phyloP scores from a whole-genome alignment of 2,329 filamentous ascomycete species.

The Penicillium paneum region DNA sequence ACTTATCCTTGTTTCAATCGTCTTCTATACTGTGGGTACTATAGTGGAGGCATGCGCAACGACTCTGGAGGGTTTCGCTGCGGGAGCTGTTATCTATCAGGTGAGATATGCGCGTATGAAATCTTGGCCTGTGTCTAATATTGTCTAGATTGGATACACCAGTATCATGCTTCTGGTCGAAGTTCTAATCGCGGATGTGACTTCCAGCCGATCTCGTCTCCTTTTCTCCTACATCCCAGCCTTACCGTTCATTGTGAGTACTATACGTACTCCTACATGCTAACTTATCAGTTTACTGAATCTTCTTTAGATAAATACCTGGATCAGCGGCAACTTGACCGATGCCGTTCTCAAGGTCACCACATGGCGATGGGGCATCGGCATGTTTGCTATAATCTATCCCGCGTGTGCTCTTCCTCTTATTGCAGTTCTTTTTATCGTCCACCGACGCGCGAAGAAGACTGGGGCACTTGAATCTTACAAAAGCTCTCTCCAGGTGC shows the following conservation, averaged over 20 bases:
- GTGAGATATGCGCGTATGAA: conserved; percentile 12
- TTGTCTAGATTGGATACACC: conserved; percentile 56
- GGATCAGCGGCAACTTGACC: conserved; percentile 60
- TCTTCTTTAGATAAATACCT: conserved; percentile 53
- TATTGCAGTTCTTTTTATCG: conserved; percentile 51
- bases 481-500: conserved; percentile 44
- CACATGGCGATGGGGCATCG: conserved; percentile 61
- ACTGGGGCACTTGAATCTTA: conserved; percentile 48
- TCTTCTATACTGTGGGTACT: conserved; percentile 57
- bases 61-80: conserved; percentile 53
- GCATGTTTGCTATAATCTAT: conserved; percentile 63
- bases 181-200: conserved; percentile 63
- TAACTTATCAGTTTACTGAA: background rate
- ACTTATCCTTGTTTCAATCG: conserved; percentile 53
- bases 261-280: too few relatives aligned
- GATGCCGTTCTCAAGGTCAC: conserved; percentile 49
- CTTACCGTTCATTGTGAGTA: conserved; percentile 51
- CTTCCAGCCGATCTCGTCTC: conserved; percentile 60
- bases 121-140: background rate
- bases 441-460: conserved; percentile 53
- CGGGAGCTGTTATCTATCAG: conserved; percentile 59
- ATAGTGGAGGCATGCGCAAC: conserved; percentile 55
- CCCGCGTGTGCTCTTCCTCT: conserved; percentile 56
- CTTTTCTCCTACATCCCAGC: conserved; percentile 65
- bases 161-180: conserved; percentile 60